Conservation (phyloP, 768 basidiomycete species). For the Austroboletus eburneus region DNA sequence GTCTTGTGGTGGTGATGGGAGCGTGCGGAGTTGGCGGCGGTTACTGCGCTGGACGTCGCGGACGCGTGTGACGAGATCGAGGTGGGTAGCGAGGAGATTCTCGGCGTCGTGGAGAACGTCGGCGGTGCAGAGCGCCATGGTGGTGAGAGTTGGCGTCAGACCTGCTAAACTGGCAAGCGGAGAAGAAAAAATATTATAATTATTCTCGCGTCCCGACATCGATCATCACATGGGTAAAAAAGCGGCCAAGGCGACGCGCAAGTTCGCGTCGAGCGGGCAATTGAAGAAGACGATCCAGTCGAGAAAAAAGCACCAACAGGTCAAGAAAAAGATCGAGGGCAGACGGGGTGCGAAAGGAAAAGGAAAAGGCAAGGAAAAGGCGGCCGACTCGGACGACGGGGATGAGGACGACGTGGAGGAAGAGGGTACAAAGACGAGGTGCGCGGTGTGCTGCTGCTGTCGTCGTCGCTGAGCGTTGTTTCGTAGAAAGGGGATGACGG, state of each 20-base stretch:
- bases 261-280: constrained; percentile 85
- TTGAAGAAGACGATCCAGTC: constrained; percentile 84
- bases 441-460: too few relatives aligned
- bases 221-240: constrained; percentile 46
- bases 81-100: constrained; percentile 58
- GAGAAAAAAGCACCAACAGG: constrained; percentile 75
- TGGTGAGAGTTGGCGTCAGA: neutral
- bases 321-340: constrained; percentile 64
- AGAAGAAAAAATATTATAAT: neutral
- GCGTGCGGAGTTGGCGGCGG: constrained; percentile 50
- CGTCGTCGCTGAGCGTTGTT: too few relatives aligned
- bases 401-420: constrained; percentile 1
- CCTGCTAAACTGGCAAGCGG: constrained; percentile 14
- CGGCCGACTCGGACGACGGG: constrained; percentile 25
- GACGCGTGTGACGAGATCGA: constrained; percentile 52
- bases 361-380: constrained; percentile 28
- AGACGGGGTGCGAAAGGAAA: constrained; percentile 47
- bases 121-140: constrained; percentile 28
- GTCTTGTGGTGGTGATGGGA: constrained; percentile 53
- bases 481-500: constrained; percentile 60
- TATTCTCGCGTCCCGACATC: neutral
- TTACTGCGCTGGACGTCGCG: constrained; percentile 53
- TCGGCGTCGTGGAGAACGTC: constrained; percentile 61
- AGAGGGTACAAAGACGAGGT: too few relatives aligned
- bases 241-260: constrained; percentile 64